Evolutionary conservation across 371 early-diverging fungal genomes (phyloP), one percentile per base, ranked within the genome.

Genomic region (Mucor plumbeus): DNA sequence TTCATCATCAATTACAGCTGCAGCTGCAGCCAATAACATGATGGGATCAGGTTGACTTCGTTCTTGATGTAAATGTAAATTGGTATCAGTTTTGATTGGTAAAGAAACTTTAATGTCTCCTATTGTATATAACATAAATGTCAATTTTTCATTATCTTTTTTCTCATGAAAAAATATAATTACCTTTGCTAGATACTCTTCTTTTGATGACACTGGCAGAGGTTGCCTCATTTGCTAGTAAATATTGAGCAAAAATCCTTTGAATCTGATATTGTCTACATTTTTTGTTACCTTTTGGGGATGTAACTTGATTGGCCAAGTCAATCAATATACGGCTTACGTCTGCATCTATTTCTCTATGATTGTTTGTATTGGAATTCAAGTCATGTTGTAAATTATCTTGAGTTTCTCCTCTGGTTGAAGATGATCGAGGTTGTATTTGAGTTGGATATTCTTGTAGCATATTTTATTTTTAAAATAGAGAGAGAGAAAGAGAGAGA

Each of bases 11-110:
- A 75, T 70, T 21, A 80, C 74, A 17, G 77, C 79, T 17, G 83
- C 83, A 9, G 83, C 83, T 11, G 80, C 83, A 33, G 80, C 83
- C 21, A 83, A 58, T 44, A 83, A 57, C 72, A 80, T 75, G 47
- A 83, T 83, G n/a, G 83, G 83, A 74, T 83, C 83, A 26, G 79
- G 72, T 47, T 63, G 68, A 13, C 59, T 17, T 19, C 70, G 61
- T 48, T 65, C 68, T 57, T 62, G 44, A 15, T 62, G 57, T 26
- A 67, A 62, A 36, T 67, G 70, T 48, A 57, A 40, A 56, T 60
- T 70, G 33, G 41, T 36, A 50, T 68, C 64, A 35, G 69, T 63
- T 59, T 63, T 68, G n/a, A 68, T 68, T 26, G 69, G 61, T 55
- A 68, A 63, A 38, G 58, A 68, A 15, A 43, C 68, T 35, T 61